These are phyloP conservation scores for Grosmannia serpens DNA, from an alignment of 2,329 filamentous ascomycete species.

Conservation along the genomic window DNA sequence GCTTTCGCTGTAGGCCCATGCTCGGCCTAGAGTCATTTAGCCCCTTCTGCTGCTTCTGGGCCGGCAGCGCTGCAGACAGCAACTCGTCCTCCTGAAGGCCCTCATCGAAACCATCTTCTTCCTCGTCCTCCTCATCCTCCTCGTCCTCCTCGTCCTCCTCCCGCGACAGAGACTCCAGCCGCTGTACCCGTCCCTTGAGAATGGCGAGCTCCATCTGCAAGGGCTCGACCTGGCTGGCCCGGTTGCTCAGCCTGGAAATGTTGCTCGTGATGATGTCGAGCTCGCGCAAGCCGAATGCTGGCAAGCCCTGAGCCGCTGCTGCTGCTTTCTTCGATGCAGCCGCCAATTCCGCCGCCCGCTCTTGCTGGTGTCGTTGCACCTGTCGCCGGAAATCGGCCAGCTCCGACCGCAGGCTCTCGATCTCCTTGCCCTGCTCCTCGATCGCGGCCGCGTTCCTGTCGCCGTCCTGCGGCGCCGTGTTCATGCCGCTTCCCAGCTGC, in stretches of 20 bases:
- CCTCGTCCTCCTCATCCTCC: no score
- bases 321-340: no score
- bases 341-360: slow-evolving; percentile 11
- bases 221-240: slow-evolving; percentile 26
- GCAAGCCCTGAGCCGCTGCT: background rate
- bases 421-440: slow-evolving; percentile 19
- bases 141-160: background rate
- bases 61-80: no score
- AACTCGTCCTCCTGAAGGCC: no score
- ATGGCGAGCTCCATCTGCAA: slow-evolving; percentile 31
- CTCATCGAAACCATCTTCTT: no score
- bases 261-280: slow-evolving; percentile 28
- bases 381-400: slow-evolving; percentile 20
- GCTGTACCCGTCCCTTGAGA: slow-evolving; percentile 24
- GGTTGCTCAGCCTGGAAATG: slow-evolving; percentile 26
- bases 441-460: slow-evolving; percentile 11
- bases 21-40: background rate
- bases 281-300: slow-evolving; percentile 19
- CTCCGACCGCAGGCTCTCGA: slow-evolving; percentile 21
- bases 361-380: slow-evolving; percentile 13
- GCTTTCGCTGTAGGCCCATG: background rate
- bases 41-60: background rate
- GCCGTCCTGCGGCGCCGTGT: background rate
- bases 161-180: slow-evolving; percentile 17
- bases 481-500: background rate